Base-by-base conservation (phyloP, 1,284 basidiomycete genomes). In the Ustilago shanxiensis region DNA sequence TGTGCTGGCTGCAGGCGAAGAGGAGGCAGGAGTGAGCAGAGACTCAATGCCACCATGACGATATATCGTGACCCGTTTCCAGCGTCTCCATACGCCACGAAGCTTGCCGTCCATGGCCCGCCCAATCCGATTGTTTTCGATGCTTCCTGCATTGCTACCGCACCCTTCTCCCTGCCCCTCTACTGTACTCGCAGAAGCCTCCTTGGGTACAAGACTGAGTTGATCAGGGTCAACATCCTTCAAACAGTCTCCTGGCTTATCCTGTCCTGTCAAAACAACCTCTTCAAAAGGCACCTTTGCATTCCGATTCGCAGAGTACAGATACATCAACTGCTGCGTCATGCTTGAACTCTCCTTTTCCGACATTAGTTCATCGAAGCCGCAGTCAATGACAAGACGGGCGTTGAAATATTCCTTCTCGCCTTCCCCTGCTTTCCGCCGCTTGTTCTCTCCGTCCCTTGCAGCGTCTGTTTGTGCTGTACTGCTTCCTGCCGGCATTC, bases 341-440 rank as follows among this genome's bases (percentile, higher is more conserved):
- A 99, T 89, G 20, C 94, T 97, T 70, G 89, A 90, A 70, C 96
- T 89, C 88, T 99, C 97, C 93, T 95, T 95, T 62, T 95, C 94
- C 54, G 88, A 91, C 97, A 99, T 99, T 87, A 92, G 89, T 53
- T 95, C 91, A 86, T 99, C 97, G 85, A 99, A 99, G 2, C 92
- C 94, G 8, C 97, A 89, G 87, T 99, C 97, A 29, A 99, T 87
- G 22, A 97, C 90, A 2, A 99, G 89, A 37, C 89, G 90, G 20
- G 83, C 83, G 41, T 65, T 60, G 83, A 94, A 95, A 28, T 85
- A 89, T 63, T 77, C 86, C 72, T 61, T 66, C 31, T 87, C 87
- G 63, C 82, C 85, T 63, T 86, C 88, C 52, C 85, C 82, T 47
- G 82, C 86, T 56, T 76, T 44, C 11, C 41, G 41, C 41, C 16